Evolutionary conservation across 2,329 filamentous ascomycete genomes (phyloP).

Genomic region (Emericellopsis cladophorae): DNA sequence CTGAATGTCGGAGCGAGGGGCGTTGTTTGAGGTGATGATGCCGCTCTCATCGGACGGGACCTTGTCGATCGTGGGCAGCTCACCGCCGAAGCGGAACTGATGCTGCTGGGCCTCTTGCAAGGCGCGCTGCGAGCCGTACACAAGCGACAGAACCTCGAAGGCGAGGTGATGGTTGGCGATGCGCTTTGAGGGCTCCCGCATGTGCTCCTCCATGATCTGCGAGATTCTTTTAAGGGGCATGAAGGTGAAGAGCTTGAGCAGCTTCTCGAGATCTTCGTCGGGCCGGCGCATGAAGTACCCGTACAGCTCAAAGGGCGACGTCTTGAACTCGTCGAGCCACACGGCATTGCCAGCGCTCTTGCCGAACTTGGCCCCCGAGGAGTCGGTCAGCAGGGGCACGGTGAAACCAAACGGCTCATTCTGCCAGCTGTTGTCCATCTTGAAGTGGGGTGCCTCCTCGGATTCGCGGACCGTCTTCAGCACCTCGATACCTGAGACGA

Average conservation of each 20-base stretch:
- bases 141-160: conserved; percentile 65
- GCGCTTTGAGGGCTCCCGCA: conserved; percentile 54
- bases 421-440: conserved; percentile 26
- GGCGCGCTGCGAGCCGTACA: conserved; percentile 60
- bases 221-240: conserved; percentile 59
- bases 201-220: conserved; percentile 55
- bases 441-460: conserved; percentile 30
- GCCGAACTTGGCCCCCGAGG: conserved; percentile 80
- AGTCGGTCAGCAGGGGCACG: conserved; percentile 76
- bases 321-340: conserved; percentile 79
- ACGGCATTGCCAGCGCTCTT: conserved; percentile 91
- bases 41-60: conserved; percentile 15
- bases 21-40: conserved; percentile 29
- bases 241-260: conserved; percentile 87
- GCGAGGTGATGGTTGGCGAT: conserved; percentile 76
- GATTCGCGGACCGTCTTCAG: conserved; percentile 60
- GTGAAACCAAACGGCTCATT: conserved; percentile 72
- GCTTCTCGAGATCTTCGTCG: conserved; percentile 68
- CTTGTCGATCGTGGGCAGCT: conserved; percentile 15
- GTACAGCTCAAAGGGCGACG: conserved; percentile 75
- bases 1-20: conserved; percentile 39
- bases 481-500: conserved; percentile 76
- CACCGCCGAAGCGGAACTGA: conserved; percentile 30
- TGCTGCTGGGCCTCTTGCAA: conserved; percentile 46
- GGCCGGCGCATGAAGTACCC: conserved; percentile 76